These are phyloP conservation scores for Adansonia rubrostipa DNA, from an alignment of 441 rosid species.

Conservation along the genomic window DNA sequence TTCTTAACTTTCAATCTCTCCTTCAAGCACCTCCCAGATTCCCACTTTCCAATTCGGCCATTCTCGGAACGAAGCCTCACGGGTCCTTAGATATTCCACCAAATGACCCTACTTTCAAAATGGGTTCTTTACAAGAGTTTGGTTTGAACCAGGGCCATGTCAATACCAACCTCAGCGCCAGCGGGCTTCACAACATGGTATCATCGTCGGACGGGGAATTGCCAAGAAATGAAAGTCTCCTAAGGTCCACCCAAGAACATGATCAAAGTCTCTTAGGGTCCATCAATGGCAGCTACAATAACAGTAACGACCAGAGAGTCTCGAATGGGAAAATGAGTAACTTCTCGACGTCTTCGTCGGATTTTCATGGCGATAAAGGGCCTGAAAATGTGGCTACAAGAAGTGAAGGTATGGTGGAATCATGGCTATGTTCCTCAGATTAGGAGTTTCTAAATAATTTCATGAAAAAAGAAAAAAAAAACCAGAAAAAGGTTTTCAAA, in stretches of 20 bases:
- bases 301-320: constrained; percentile 38
- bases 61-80: constrained; percentile 37
- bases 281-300: constrained; percentile 42
- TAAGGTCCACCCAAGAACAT: constrained; percentile 16
- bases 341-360: constrained; percentile 41
- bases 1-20: constrained; percentile 60
- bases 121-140: constrained; percentile 52
- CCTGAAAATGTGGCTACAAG: constrained; percentile 43
- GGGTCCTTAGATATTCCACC: constrained; percentile 30
- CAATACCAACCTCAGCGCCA: constrained; percentile 32
- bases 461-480: constrained; percentile 1
- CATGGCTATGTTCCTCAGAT: constrained; percentile 88
- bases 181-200: constrained; percentile 38
- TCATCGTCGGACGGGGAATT: constrained; percentile 34
- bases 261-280: constrained; percentile 46
- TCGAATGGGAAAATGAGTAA: constrained; percentile 39
- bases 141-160: constrained; percentile 45
- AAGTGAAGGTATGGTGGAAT: constrained; percentile 77
- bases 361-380: constrained; percentile 47
- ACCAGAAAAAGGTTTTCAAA: neutral
- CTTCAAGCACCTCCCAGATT: constrained; percentile 11
- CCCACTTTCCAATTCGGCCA: constrained; percentile 44
- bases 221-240: constrained; percentile 10
- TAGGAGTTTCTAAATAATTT: constrained; percentile 28
- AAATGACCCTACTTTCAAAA: constrained; percentile 37